Percentiles rank a stretch among this genome's conserved stretches.
Evolutionary conservation across 2,329 filamentous ascomycete species (phyloP).

Genomic region (Verticillium nonalfalfae): DNA sequence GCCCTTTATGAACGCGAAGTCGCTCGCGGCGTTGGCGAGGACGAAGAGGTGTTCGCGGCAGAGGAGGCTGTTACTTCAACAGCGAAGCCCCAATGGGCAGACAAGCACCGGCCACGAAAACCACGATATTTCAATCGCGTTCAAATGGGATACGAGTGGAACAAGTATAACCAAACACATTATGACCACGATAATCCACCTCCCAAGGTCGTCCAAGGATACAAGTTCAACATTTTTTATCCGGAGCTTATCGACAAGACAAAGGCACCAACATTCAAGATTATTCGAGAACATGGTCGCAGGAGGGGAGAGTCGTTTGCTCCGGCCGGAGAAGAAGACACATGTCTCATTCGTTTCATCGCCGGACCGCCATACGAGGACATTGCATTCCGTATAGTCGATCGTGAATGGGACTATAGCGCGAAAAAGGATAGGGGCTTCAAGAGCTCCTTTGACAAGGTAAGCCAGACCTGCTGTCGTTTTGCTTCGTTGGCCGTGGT

Average conservation of each 20-base stretch:
- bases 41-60: slow-evolving; percentile 90
- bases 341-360: slow-evolving; percentile 92
- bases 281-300: slow-evolving; percentile 86
- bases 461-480: slow-evolving; percentile 30
- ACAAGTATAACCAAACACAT: slow-evolving; percentile 99
- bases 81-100: slow-evolving; percentile 69
- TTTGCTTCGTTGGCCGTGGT: too few species aligned
- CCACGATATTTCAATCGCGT: slow-evolving; percentile 97
- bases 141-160: slow-evolving; percentile 99
- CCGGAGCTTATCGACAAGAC: slow-evolving; percentile 93
- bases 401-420: slow-evolving; percentile 98
- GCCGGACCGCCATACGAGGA: slow-evolving; percentile 95
- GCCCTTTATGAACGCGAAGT: slow-evolving; percentile 90
- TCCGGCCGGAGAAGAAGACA: slow-evolving; percentile 91
- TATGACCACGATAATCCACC: slow-evolving; percentile 98
- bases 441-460: slow-evolving; percentile 95
- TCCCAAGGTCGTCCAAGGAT: slow-evolving; percentile 95
- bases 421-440: slow-evolving; percentile 93
- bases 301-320: slow-evolving; percentile 88
- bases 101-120: slow-evolving; percentile 83
- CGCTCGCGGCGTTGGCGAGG: slow-evolving; percentile 82
- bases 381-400: slow-evolving; percentile 93
- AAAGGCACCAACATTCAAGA: slow-evolving; percentile 92
- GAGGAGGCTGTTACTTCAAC: slow-evolving; percentile 71
- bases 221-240: slow-evolving; percentile 99